Evolutionary conservation across 768 basidiomycete species (phyloP), one percentile per base, ranked within the genome.

Genomic region (Pluteus cervinus): DNA sequence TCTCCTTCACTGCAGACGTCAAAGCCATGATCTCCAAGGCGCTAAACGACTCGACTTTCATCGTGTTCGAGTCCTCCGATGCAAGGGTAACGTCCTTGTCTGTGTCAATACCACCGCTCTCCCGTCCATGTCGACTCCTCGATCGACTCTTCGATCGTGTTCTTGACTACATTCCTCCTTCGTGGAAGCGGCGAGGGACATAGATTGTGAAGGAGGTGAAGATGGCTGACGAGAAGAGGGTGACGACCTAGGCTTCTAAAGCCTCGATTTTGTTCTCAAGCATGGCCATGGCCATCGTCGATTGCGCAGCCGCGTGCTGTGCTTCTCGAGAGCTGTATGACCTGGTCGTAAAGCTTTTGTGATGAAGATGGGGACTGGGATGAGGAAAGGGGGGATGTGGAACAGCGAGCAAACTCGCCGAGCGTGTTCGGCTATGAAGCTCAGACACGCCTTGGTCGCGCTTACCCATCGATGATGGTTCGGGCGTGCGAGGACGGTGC

Each of bases 401-500:
- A 28, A 30, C 50, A 50, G 48, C 34, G 28, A 12, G 48, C 17
- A 28, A 43, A 26, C 29, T 14, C 36, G 45, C 7, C 51, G 49
- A 22, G 49, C 44, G 34, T n/a, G n/a, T n/a, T n/a, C n/a, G n/a
- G n/a, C n/a, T n/a, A 48, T 29, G 45, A 29, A 28, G 36, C 18
- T 21, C 29, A 39, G 42, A 55, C 29, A 30, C 40, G 48, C 50
- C 55, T 23, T 43, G 48, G 38, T 47, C 53, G 41, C 46, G 49
- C 47, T 61, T 42, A 55, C 71, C 62, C 11, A 66, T 45, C 93
- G 86, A 65, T 99, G 96, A 63, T 99, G 94, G 62, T 88, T 88
- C 7, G 88, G 90, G 52, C 73, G 43, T 3, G 66, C 68, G 57
- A 97, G 90, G 91, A 74, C 98, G 98, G 54, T 87, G 88, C 3